A percentile compares a stretch with the other conserved stretches of the same genome.
Evolutionary conservation across 2,329 filamentous ascomycete species (phyloP).

Genomic region (Cytospora chrysosperma): DNA sequence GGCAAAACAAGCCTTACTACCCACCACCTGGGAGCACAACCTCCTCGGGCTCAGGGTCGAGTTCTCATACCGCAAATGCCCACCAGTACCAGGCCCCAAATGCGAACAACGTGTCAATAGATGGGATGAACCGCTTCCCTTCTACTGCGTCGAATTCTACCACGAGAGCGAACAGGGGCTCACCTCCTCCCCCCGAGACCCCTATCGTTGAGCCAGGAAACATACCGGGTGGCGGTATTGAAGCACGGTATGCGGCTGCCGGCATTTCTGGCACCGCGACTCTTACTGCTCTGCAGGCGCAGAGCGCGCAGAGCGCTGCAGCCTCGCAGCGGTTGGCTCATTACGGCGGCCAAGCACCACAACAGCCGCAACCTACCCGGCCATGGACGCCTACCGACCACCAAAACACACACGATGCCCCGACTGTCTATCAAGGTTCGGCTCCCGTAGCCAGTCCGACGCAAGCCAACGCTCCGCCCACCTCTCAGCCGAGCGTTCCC

Average conservation of each 20-base stretch:
- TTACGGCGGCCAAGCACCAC: constrained; percentile 59
- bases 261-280: constrained; percentile 86
- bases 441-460: constrained; percentile 64
- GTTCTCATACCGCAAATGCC: constrained; percentile 29
- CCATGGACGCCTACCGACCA: constrained; percentile 96
- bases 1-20: constrained; percentile 60
- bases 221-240: constrained; percentile 77
- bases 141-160: constrained; percentile 94
- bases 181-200: constrained; percentile 91
- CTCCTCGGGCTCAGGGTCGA: constrained; percentile 30
- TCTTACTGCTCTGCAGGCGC: constrained; percentile 65
- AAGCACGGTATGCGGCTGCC: constrained; percentile 85
- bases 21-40: constrained; percentile 50
- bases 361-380: constrained; percentile 50
- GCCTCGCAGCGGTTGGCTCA: constrained; percentile 79
- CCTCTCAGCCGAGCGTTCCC: constrained; percentile 27
- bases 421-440: constrained; percentile 86
- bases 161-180: constrained; percentile 86
- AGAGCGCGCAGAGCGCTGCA: constrained; percentile 78
- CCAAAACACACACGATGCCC: constrained; percentile 82
- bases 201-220: constrained; percentile 72
- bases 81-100: constrained; percentile 27
- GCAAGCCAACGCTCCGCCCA: constrained; percentile 46
- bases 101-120: constrained; percentile 41
- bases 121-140: constrained; percentile 61